Evolutionary conservation across 1,284 basidiomycete species (phyloP).

Genomic region (Apiotrichum gracile): DNA sequence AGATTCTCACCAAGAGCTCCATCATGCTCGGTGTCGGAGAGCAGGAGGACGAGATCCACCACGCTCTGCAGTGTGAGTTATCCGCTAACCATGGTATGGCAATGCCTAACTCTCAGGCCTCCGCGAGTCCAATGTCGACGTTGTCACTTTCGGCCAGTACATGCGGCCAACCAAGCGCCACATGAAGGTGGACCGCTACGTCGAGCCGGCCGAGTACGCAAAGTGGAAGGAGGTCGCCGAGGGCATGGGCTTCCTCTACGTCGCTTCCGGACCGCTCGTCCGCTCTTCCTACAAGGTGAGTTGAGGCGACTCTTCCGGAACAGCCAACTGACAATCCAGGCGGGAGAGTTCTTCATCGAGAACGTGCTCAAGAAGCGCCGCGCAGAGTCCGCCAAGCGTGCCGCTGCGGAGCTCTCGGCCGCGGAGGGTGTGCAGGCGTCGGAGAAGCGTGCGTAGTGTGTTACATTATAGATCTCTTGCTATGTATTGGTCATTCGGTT

Average conservation of each 20-base stretch:
- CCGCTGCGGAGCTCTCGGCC: constrained; percentile 30
- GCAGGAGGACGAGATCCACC: constrained; percentile 72
- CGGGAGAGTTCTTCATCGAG: constrained; percentile 87
- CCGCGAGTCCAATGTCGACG: constrained; percentile 81
- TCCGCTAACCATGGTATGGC: background rate
- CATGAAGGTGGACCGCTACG: constrained; percentile 98
- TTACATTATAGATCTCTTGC: too few species aligned
- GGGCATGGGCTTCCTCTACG: constrained; percentile 92
- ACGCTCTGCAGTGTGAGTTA: constrained; percentile 71
- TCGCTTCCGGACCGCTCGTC: constrained; percentile 92
- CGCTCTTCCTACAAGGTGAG: constrained; percentile 83
- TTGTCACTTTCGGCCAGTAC: constrained; percentile 99
- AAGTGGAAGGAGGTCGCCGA: constrained; percentile 86
- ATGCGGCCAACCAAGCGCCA: constrained; percentile 99
- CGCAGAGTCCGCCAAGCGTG: constrained; percentile 33
- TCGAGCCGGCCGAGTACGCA: constrained; percentile 87
- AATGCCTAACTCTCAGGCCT: constrained; percentile 58
- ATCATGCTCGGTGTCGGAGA: constrained; percentile 99
- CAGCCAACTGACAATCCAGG: constrained; percentile 41
- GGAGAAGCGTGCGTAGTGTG: constrained; percentile 1
- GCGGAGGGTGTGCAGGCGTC: constrained; percentile 1
- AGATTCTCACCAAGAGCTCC: constrained; percentile 91
- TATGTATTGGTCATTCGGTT: too few species aligned
- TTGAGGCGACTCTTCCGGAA: constrained; percentile 45
- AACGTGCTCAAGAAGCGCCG: constrained; percentile 61